phyloP scores from a whole-genome alignment of 768 basidiomycete genomes.

The Lentinula sp. region DNA sequence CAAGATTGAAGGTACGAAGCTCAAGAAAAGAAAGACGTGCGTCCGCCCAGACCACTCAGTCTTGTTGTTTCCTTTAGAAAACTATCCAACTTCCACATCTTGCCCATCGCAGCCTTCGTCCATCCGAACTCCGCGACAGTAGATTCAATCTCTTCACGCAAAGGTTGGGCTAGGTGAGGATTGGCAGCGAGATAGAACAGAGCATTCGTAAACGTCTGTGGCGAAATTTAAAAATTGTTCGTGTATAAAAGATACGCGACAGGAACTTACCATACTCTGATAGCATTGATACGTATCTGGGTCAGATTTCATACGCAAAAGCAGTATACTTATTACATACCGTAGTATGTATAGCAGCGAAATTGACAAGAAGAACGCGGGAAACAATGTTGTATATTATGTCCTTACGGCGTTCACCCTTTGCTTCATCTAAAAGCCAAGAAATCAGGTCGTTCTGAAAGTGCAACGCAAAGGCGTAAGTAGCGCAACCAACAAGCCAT shows the following conservation, averaged over 20 bases:
- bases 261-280: neutral
- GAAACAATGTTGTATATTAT: constrained; percentile 16
- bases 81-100: constrained; percentile 38
- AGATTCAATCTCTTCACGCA: constrained; percentile 27
- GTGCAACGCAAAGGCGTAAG: neutral
- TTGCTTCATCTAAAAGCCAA: constrained; percentile 18
- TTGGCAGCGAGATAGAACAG: constrained; percentile 22
- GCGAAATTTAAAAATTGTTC: neutral
- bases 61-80: constrained; percentile 38
- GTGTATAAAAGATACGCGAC: neutral
- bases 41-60: constrained; percentile 17
- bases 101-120: constrained; percentile 32
- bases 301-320: neutral
- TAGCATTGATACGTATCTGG: too few relatives aligned
- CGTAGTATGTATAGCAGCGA: constrained; percentile 34
- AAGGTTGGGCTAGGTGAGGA: constrained; percentile 20
- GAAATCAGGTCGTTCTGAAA: constrained; percentile 2
- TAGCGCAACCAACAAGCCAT: neutral
- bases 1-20: neutral
- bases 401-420: constrained; percentile 14
- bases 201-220: constrained; percentile 20
- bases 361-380: constrained; percentile 31
- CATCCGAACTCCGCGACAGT: constrained; percentile 27
- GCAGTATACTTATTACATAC: neutral
- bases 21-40: constrained; percentile 10